phyloP scores from a whole-genome alignment of 2,329 filamentous ascomycete species.

The Ophiobolus disseminans region DNA sequence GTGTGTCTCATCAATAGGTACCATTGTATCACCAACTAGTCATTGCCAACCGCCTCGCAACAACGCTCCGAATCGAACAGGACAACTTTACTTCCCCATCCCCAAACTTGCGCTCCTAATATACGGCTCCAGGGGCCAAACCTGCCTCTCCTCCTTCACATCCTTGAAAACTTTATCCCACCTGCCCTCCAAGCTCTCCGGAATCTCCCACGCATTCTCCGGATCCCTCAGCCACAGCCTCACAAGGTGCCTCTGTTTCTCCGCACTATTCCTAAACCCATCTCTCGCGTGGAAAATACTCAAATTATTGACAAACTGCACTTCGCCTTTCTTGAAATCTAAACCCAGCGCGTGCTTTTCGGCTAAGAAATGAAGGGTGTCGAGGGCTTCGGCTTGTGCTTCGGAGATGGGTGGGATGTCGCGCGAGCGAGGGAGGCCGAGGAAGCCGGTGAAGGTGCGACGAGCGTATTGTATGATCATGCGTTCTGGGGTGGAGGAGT shows the following conservation, averaged over 20 bases:
- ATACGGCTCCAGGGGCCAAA: constrained; percentile 62
- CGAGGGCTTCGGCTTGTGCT: constrained; percentile 55
- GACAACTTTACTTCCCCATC: not conserved
- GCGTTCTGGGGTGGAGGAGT: constrained; percentile 52
- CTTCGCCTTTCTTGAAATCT: constrained; percentile 51
- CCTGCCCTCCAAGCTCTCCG: constrained; percentile 47
- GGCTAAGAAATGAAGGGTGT: constrained; percentile 55
- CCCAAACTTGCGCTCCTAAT: constrained; percentile 29
- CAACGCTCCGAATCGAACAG: not conserved
- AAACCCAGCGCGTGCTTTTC: constrained; percentile 48
- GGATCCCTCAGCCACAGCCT: constrained; percentile 58
- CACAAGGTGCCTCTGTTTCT: constrained; percentile 53
- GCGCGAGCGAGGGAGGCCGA: constrained; percentile 59
- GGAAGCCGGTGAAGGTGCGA: constrained; percentile 58
- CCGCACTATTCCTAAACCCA: constrained; percentile 45
- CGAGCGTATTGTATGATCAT: constrained; percentile 49
- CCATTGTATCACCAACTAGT: too few species aligned
- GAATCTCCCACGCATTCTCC: constrained; percentile 56
- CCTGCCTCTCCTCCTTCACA: constrained; percentile 59
- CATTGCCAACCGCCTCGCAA: too few species aligned
- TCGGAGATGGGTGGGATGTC: constrained; percentile 62
- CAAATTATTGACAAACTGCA: constrained; percentile 62
- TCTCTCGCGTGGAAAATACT: constrained; percentile 60
- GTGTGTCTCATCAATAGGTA: too few species aligned
- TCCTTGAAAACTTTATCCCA: constrained; percentile 64